Percentiles rank a stretch among this genome's conserved stretches.
phyloP scores from a whole-genome alignment of 1,139 yeast species.

The Wickerhamiella infanticola region DNA sequence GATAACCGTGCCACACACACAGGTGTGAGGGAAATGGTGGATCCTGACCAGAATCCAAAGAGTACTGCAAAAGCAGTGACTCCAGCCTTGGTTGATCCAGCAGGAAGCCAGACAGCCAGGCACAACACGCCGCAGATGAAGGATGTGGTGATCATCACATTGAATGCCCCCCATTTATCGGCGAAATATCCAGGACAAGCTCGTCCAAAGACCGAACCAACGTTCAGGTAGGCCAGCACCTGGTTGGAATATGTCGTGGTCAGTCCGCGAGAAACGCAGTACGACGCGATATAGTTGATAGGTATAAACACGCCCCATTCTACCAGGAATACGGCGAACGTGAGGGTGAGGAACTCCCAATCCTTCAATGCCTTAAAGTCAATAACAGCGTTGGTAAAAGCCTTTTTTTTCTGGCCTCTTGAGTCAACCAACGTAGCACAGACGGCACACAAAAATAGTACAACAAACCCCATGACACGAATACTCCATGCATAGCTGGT shows the following conservation, averaged over 20 bases:
- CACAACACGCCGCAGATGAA: slow-evolving; percentile 24
- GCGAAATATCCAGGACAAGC: slow-evolving; percentile 34
- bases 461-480: slow-evolving; percentile 38
- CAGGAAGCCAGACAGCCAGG: slow-evolving; percentile 38
- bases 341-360: slow-evolving; percentile 26
- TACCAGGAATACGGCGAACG: slow-evolving; percentile 31
- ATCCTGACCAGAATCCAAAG: slow-evolving; percentile 40
- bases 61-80: slow-evolving; percentile 34
- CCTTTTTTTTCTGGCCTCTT: slow-evolving; percentile 20
- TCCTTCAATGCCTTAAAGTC: slow-evolving; percentile 33
- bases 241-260: slow-evolving; percentile 30
- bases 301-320: slow-evolving; percentile 39
- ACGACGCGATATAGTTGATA: slow-evolving; percentile 37
- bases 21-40: slow-evolving; percentile 34
- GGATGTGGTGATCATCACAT: slow-evolving; percentile 34
- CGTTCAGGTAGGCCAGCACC: slow-evolving; percentile 31
- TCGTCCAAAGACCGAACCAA: slow-evolving; percentile 35
- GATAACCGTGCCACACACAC: slow-evolving; percentile 42
- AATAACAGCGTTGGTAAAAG: slow-evolving; percentile 15
- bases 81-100: slow-evolving; percentile 29
- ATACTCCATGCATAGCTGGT: slow-evolving; percentile 52
- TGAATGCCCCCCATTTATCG: slow-evolving; percentile 37
- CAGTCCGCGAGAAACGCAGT: slow-evolving; percentile 32
- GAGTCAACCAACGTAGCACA: slow-evolving; percentile 32
- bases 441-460: slow-evolving; percentile 26